These are phyloP conservation scores for Micromonas pusilla DNA, from an alignment of 139 green algal genomes.

Conservation along the genomic window DNA sequence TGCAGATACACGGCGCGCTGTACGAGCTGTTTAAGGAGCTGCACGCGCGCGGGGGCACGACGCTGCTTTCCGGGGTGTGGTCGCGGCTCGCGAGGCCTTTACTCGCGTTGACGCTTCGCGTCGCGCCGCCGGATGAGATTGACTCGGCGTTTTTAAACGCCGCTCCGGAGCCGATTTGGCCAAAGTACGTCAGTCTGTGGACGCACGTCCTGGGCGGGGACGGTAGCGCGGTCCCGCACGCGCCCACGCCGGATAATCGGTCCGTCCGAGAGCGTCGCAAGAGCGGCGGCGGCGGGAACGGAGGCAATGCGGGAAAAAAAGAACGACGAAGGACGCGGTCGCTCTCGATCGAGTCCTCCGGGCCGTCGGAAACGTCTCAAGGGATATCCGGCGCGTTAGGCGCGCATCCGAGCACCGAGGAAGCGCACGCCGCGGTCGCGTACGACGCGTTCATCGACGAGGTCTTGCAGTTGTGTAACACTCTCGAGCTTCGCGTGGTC, in stretches of 20 bases:
- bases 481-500: constrained; percentile 2
- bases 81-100: not conserved
- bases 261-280: not conserved
- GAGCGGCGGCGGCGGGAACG: too few species aligned
- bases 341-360: not conserved
- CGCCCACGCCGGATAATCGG: not conserved
- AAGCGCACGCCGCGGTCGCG: not conserved
- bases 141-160: not conserved
- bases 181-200: constrained; percentile 11
- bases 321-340: not conserved
- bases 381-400: not conserved
- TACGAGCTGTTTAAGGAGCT: not conserved
- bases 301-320: too few species aligned
- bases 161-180: constrained; percentile 5
- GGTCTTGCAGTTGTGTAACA: constrained; percentile 3
- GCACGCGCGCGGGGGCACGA: not conserved
- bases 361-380: not conserved
- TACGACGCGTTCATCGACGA: not conserved
- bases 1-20: not conserved
- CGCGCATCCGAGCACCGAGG: too few species aligned
- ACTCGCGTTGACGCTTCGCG: not conserved
- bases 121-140: constrained; percentile 9
- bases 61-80: not conserved
- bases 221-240: not conserved
- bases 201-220: not conserved